Evolutionary conservation across 2,329 filamentous ascomycete genomes (phyloP), one percentile per base, ranked within the genome.

Genomic region (Phyllosticta citribraziliensis): DNA sequence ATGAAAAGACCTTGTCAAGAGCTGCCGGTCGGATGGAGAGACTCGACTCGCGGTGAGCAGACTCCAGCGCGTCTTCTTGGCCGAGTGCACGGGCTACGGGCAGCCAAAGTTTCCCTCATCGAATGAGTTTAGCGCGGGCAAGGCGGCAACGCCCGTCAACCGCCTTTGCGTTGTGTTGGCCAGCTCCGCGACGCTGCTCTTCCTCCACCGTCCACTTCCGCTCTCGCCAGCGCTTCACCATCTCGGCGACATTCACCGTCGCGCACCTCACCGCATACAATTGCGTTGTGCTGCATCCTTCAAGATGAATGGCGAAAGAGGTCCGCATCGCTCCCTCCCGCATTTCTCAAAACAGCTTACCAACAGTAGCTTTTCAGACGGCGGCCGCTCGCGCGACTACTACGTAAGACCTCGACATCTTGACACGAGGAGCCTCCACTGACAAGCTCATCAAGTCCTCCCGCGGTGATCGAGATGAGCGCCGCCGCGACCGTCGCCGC

Each of bases 401-500:
- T 75, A 75, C 64, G 74, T 76, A 67, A 70, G 74, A 71, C 54
- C 58, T 20, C 24, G 24, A 47, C 52, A 24, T 33, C 52, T 27
- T 68, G 65, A 65, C 69, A 68, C 67, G 35, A 56, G 60, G 50
- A 50, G 27, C 10, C 55, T 58, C 62, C 58, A 62, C 70, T 73
- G 63, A 74, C 64, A 55, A 47, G 54, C 30, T 58, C 56, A 66
- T 22, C 50, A 53, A 78, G 76, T 75, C 74, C 63, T 72, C 73
- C 60, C 79, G 81, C 68, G 79, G 74, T 55, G 75, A 75, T 63
- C 73, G 60, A 20, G 71, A 74, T 64, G 71, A 67, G 62, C 62
- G 70, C 56, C 66, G 72, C 61, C 65, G 65, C 57, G 63, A 66
- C 54, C 69, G 70, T 57, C 83, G 91, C 76, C 88, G 93, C 66